A percentile compares a stretch with the other conserved stretches of the same genome.
Evolutionary conservation across 2,329 filamentous ascomycete genomes (phyloP).

Genomic region (Epichloe hybrida): DNA sequence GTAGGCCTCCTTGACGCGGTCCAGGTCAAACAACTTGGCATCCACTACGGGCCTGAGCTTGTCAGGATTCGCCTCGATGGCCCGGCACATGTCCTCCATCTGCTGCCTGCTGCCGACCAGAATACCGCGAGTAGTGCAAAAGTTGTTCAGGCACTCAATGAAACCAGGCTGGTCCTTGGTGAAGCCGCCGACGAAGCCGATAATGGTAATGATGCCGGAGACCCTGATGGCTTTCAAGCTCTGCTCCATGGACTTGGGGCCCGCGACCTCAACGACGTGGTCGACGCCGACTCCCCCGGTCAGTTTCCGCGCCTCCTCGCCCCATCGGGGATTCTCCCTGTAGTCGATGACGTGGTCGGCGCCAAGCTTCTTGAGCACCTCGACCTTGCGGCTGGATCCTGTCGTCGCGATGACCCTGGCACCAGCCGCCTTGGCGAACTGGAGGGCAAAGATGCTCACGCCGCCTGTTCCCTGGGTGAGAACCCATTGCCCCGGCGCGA

Average conservation of each 20-base stretch:
- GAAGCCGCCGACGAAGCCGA: constrained; percentile 22
- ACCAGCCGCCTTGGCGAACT: constrained; percentile 37
- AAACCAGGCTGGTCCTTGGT: constrained; percentile 18
- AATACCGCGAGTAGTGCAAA: constrained; percentile 31
- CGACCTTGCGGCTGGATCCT: constrained; percentile 29
- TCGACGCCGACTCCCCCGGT: constrained; percentile 34
- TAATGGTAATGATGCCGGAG: constrained; percentile 31
- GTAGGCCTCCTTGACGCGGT: constrained; percentile 30
- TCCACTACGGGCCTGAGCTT: constrained; percentile 34
- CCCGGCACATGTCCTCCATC: constrained; percentile 38
- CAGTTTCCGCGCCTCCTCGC: constrained; percentile 27
- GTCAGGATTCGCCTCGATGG: constrained; percentile 32
- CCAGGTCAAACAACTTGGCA: constrained; percentile 28
- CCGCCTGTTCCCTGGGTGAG: constrained; percentile 60
- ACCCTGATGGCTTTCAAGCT: constrained; percentile 30
- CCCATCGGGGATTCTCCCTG: constrained; percentile 31
- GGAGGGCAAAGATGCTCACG: constrained; percentile 53
- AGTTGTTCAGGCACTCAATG: constrained; percentile 17
- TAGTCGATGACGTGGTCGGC: constrained; percentile 39
- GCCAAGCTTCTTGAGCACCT: constrained; percentile 30
- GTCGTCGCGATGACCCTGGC: constrained; percentile 37
- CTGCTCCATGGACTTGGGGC: constrained; percentile 29
- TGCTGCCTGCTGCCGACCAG: constrained; percentile 31
- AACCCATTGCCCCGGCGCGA: constrained; percentile 44
- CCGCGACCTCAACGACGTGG: constrained; percentile 35